Evolutionary conservation across 352 stramenopile species (phyloP).

Genomic region (Phytopythium sindhum): DNA sequence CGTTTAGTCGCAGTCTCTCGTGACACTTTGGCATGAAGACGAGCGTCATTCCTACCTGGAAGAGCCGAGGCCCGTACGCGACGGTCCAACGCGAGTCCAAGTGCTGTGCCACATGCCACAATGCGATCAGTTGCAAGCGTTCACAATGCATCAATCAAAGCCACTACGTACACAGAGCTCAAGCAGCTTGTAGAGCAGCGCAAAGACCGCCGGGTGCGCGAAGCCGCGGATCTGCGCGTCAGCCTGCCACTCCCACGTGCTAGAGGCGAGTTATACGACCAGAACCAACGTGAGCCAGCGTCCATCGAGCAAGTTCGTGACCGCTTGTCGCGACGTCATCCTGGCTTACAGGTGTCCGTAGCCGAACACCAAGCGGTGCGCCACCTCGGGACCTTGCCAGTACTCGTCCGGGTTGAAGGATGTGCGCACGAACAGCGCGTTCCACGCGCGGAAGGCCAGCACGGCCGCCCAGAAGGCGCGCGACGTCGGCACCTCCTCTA

Average conservation of each 20-base stretch:
- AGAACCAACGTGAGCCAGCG: not conserved
- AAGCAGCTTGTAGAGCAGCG: constrained; percentile 73
- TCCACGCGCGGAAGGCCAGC: constrained; percentile 67
- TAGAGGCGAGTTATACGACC: constrained; percentile 13
- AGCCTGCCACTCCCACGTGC: constrained; percentile 85
- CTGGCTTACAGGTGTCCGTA: constrained; percentile 73
- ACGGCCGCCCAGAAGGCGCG: constrained; percentile 49
- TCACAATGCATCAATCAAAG: not conserved
- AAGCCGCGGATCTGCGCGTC: constrained; percentile 71
- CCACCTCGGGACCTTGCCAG: constrained; percentile 87
- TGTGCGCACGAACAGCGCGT: constrained; percentile 82
- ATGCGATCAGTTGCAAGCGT: not conserved
- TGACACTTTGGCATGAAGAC: not conserved
- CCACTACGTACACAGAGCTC: constrained; percentile 41
- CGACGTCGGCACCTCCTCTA: constrained; percentile 29
- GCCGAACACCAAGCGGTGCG: constrained; percentile 82
- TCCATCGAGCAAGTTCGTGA: not conserved
- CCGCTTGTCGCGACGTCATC: not conserved
- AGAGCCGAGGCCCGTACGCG: constrained; percentile 67
- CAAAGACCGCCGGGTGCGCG: constrained; percentile 76
- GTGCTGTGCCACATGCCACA: constrained; percentile 26
- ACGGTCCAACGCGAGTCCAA: constrained; percentile 82
- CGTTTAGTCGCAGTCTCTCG: not conserved
- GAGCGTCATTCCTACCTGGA: constrained; percentile 37
- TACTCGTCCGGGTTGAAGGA: constrained; percentile 88